These are phyloP conservation scores for Zelopaecilomyces penicillatus DNA, from an alignment of 2,329 filamentous ascomycete genomes.

Conservation along the genomic window DNA sequence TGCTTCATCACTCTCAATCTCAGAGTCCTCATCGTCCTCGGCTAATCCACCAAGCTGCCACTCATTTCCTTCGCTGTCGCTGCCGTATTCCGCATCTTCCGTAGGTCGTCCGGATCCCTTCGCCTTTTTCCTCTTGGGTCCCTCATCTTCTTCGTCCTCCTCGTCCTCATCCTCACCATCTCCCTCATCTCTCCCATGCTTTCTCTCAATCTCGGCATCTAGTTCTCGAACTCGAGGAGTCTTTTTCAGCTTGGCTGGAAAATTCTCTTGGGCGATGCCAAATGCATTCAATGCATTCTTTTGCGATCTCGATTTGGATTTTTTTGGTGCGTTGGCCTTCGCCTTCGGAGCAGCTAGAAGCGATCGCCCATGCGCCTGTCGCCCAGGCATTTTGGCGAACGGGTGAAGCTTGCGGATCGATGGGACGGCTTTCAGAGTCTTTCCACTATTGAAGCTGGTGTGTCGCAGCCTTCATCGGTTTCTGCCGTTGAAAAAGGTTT, in stretches of 20 bases:
- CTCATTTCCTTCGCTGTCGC: slow-evolving; percentile 77
- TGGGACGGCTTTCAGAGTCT: background rate
- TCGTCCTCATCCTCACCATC: slow-evolving; percentile 44
- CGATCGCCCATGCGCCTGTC: slow-evolving; percentile 49
- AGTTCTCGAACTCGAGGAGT: slow-evolving; percentile 44
- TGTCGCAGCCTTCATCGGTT: slow-evolving; percentile 6
- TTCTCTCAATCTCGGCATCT: slow-evolving; percentile 37
- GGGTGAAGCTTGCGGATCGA: no score
- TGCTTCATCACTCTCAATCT: slow-evolving; percentile 65
- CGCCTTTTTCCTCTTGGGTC: slow-evolving; percentile 34
- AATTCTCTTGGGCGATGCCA: slow-evolving; percentile 46
- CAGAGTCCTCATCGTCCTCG: slow-evolving; percentile 52
- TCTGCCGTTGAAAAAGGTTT: slow-evolving; percentile 23
- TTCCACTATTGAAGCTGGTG: no score
- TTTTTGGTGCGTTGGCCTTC: slow-evolving; percentile 24
- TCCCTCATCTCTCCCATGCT: slow-evolving; percentile 35
- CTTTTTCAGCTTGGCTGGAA: slow-evolving; percentile 38
- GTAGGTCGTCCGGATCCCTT: slow-evolving; percentile 20
- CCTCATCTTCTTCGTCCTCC: slow-evolving; percentile 40
- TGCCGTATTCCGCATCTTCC: slow-evolving; percentile 61
- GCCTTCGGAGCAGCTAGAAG: slow-evolving; percentile 32
- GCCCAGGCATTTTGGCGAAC: slow-evolving; percentile 43
- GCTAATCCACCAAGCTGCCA: slow-evolving; percentile 65
- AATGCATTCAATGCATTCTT: slow-evolving; percentile 49
- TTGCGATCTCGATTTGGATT: slow-evolving; percentile 40